A percentile compares a stretch with the other conserved stretches of the same genome.
Evolutionary conservation across 2,329 filamentous ascomycete species (phyloP).

Genomic region (Annulohypoxylon truncatum): DNA sequence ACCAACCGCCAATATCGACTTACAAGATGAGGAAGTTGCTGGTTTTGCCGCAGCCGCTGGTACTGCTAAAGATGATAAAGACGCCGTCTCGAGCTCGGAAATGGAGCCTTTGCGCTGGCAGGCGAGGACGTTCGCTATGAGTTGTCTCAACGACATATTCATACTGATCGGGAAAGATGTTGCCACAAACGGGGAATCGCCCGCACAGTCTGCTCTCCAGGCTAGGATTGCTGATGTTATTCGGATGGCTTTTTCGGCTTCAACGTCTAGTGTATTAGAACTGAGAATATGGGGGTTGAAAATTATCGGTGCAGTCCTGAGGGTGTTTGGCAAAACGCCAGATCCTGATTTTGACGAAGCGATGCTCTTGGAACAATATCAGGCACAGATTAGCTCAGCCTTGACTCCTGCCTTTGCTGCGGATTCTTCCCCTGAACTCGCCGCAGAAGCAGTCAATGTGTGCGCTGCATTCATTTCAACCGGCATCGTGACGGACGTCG

Average conservation of each 20-base stretch:
- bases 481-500: slow-evolving; percentile 95
- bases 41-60: slow-evolving; percentile 86
- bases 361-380: slow-evolving; percentile 96
- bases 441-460: slow-evolving; percentile 95
- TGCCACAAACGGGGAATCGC: slow-evolving; percentile 80
- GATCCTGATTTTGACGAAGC: slow-evolving; percentile 99
- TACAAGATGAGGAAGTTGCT: slow-evolving; percentile 96
- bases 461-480: slow-evolving; percentile 98
- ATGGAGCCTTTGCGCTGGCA: slow-evolving; percentile 96
- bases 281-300: slow-evolving; percentile 90
- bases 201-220: slow-evolving; percentile 82
- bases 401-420: slow-evolving; percentile 95
- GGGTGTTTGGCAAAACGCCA: slow-evolving; percentile 94
- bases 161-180: slow-evolving; percentile 82
- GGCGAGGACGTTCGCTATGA: slow-evolving; percentile 92
- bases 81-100: slow-evolving; percentile 64
- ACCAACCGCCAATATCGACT: slow-evolving; percentile 72
- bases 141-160: slow-evolving; percentile 86
- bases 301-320: slow-evolving; percentile 92
- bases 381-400: slow-evolving; percentile 96
- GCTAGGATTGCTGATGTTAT: slow-evolving; percentile 90
- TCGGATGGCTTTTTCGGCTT: slow-evolving; percentile 96
- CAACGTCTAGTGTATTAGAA: slow-evolving; percentile 90
- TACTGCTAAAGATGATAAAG: slow-evolving; percentile 64
- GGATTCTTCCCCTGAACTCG: slow-evolving; percentile 95